Base-by-base conservation (phyloP, 2,329 filamentous ascomycete genomes). In the Camillea tinctor region DNA sequence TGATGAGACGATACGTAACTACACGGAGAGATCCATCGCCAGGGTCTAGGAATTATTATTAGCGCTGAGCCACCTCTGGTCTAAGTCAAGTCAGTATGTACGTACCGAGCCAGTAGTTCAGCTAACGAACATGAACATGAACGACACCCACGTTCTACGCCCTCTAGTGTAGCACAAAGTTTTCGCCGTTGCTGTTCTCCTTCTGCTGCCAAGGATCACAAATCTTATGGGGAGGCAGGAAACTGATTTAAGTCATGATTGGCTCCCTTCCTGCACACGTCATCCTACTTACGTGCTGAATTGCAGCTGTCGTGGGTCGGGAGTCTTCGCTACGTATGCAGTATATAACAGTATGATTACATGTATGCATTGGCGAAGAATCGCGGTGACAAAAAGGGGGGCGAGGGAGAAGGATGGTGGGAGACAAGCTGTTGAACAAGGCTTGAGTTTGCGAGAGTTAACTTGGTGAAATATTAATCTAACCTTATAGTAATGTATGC, bases 241-340 rank as follows among this genome's bases (percentile, higher is more conserved):
- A 30, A 44, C 36, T 44, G 36, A 44, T 44, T 44, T 4, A 44
- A n/a, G 36, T 44, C 36, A 44, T 44, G 36, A 44, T 44, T 44
- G 36, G 36, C n/a, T 44, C 36, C 6, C 26, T 17, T 54, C 36
- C 8, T 50, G 61, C 36, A 61, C 63, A 65, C 63, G 63, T 65
- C 63, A 65, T 61, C 61, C 30, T 58, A 59, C 11, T 44, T 44
- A 11, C 36, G 36, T 44, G 36, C 36, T 44, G 55, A 40, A 59
- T 59, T 63, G 61, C 59, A 65, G 57, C 30, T 61, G 59, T 60
- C 50, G 59, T 62, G 59, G 61, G 17, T 50, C 52, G 20, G 50
- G 26, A 60, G 55, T 53, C 26, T 56, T 60, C 54, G 49, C 50
- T n/a, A 44, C 13, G 11, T 44, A 44, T n/a, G 36, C 13, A n/a